phyloP scores from a whole-genome alignment of 148 eudicot species.

The Persicaria maculosa region DNA sequence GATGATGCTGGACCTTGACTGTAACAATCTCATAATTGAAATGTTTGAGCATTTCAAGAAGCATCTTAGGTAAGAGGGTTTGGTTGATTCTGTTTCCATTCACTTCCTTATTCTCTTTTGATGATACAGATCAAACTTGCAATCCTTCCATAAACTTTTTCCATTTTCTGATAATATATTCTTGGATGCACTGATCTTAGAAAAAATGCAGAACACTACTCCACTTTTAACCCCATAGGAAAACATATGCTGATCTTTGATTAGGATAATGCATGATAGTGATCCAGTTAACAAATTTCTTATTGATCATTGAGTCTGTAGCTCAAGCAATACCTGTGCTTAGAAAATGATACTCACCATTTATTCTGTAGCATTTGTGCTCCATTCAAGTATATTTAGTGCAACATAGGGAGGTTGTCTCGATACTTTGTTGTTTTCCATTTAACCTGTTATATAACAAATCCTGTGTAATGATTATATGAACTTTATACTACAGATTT shows the following conservation, averaged over 20 bases:
- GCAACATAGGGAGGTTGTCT: background rate
- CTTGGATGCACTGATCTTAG: background rate
- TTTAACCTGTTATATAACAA: background rate
- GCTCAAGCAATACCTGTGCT: background rate
- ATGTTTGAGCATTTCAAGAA: constrained; percentile 57
- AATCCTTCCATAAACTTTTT: background rate
- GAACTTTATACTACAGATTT: background rate
- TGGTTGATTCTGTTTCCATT: background rate
- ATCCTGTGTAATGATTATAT: background rate
- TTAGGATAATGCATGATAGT: constrained; percentile 1
- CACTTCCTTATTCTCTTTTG: background rate
- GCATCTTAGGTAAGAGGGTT: constrained; percentile 36
- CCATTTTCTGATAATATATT: constrained; percentile 2
- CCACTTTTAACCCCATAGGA: background rate
- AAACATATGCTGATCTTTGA: background rate
- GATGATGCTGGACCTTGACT: constrained; percentile 70
- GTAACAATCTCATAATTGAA: constrained; percentile 38
- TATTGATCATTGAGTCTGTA: background rate
- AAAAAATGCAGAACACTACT: background rate
- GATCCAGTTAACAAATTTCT: background rate
- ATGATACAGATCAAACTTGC: background rate
- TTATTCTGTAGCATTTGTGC: constrained; percentile 3
- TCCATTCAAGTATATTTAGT: background rate
- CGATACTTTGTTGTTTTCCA: background rate
- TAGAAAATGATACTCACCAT: background rate